Evolutionary conservation across 73 alveolate genomes (phyloP), one percentile per base, ranked within the genome.

Genomic region (Stentor roeselii): DNA sequence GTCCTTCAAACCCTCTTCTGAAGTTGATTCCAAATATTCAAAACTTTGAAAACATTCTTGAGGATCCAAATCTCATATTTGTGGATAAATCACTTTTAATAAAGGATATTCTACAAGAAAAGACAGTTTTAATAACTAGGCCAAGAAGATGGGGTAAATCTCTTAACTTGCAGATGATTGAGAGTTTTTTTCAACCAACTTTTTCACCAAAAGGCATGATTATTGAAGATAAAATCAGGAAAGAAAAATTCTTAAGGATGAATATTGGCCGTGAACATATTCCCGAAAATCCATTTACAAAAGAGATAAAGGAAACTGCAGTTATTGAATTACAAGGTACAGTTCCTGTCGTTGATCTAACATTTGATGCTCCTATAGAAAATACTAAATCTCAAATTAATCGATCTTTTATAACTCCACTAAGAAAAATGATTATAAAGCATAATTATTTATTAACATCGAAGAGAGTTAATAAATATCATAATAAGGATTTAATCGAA

Each of bases 111-210:
- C 3, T 60, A 31, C 34, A 6, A 4, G 30, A 60, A 14, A 11
- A 60, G 30, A 3, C 36, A 31, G 30, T 60, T 60, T 27, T 60
- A 3, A 21, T 60, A 14, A 60, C 78, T 6, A 11, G 78, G 39
- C 78, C 78, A 11, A 11, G 78, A 60, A 60, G 78, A 60, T 60
- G 78, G 78, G 78, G 78, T 6, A 60, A 60, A 27, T 14, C 78
- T 3, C 36, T 60, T 3, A 60, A 60, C 39, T 6, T 60, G 39
- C 34, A 27, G 4, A 60, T 60, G 78, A 4, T 60, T 31, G 30
- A 60, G 30, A 27, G 11, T 31, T 60, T 60, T 60, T 60, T 60
- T 60, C 41, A 60, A 6, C 41, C 78, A 21, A 31, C 6, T 6
- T 11, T 6, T 31, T 30, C 6, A 3, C 14, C 6, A 60, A 60